Evolutionary conservation across 495 filamentous ascomycete genomes (phyloP).

Genomic region (Annulohypoxylon moriforme): DNA sequence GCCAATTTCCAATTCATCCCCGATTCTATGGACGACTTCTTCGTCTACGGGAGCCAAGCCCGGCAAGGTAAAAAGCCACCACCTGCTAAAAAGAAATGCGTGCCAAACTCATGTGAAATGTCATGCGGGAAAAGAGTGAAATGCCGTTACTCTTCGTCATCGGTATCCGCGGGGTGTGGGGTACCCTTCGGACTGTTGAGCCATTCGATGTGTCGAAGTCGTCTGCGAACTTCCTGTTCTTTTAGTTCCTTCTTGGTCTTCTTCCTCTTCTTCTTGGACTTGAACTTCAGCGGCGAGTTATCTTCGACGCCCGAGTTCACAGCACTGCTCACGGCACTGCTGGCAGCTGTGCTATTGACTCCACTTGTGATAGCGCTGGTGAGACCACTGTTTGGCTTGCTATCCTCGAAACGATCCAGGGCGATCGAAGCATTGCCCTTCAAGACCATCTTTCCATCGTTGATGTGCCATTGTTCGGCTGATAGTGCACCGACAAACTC

Average conservation of each 20-base stretch:
- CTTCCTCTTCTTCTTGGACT: conserved; percentile 95
- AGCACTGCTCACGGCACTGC: conserved; percentile 71
- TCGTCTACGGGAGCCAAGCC: conserved; percentile 9
- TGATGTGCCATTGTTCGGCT: conserved; percentile 94
- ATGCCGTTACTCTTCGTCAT: conserved; percentile 71
- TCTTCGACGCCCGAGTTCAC: conserved; percentile 90
- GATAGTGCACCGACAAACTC: conserved; percentile 97
- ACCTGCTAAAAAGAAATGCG: conserved; percentile 9
- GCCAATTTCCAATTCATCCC: conserved; percentile 26
- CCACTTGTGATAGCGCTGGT: conserved; percentile 61
- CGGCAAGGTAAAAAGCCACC: conserved; percentile 6
- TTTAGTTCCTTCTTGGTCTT: conserved; percentile 95
- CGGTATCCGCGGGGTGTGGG: conserved; percentile 79
- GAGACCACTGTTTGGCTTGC: conserved; percentile 69
- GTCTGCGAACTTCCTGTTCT: conserved; percentile 86
- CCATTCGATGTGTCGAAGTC: conserved; percentile 97
- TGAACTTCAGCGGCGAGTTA: conserved; percentile 83
- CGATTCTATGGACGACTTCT: conserved; percentile 11
- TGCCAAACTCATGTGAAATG: conserved; percentile 12
- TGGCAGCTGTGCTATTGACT: conserved; percentile 68
- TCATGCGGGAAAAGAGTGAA: conserved; percentile 6
- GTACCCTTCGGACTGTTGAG: conserved; percentile 81
- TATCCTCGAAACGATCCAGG: conserved; percentile 90
- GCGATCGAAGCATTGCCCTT: conserved; percentile 78
- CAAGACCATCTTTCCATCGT: conserved; percentile 84